Evolutionary conservation across 441 rosid genomes (phyloP).

Genomic region (Corymbia citriodora): DNA sequence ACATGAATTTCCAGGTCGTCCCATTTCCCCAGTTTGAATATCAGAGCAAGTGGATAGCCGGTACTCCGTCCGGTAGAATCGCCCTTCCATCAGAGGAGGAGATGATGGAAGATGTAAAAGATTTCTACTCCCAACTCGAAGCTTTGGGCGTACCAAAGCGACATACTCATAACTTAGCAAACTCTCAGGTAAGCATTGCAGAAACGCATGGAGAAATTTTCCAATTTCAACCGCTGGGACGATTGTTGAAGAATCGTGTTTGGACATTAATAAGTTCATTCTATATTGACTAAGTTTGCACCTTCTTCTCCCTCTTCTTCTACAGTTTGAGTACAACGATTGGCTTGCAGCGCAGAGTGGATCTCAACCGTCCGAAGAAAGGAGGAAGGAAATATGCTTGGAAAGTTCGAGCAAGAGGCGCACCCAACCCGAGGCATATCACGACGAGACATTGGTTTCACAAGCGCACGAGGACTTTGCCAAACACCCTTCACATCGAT

Average conservation of each 20-base stretch:
- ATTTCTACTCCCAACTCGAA: conserved; percentile 38
- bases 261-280: not conserved
- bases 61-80: conserved; percentile 48
- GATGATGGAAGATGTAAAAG: conserved; percentile 51
- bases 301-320: not conserved
- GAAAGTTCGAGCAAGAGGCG: conserved; percentile 1
- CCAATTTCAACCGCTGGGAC: not conserved
- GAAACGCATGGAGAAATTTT: not conserved
- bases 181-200: conserved; percentile 24
- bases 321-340: conserved; percentile 44
- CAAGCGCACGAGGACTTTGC: conserved; percentile 24
- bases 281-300: not conserved
- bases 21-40: conserved; percentile 55
- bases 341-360: conserved; percentile 62
- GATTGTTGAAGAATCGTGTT: not conserved
- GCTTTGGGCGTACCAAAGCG: conserved; percentile 46
- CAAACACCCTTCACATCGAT: not conserved
- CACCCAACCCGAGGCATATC: conserved; percentile 34
- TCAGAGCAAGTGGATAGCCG: conserved; percentile 82
- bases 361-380: conserved; percentile 35
- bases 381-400: conserved; percentile 49
- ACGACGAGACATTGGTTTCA: conserved; percentile 40
- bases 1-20: conserved; percentile 20
- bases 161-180: conserved; percentile 38
- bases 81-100: conserved; percentile 44